Base-by-base conservation (phyloP, 179 eudicot genomes). In the Gypsophila paniculata region DNA sequence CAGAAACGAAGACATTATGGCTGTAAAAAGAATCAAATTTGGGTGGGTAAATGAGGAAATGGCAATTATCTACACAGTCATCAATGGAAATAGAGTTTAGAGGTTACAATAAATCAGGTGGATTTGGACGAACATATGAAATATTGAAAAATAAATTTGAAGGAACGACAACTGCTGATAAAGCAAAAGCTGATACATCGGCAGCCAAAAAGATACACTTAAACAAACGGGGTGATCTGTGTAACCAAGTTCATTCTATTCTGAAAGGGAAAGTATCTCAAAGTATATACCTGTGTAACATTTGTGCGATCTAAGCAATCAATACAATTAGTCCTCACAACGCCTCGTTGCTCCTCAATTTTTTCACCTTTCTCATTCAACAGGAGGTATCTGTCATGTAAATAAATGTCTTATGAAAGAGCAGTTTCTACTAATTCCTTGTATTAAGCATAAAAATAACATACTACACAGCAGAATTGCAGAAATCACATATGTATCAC, bases 251-350 rank as follows among this genome's bases (percentile, higher is more conserved):
- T 44, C 55, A 59, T 17, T 61, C 39, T 49, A 22, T 36, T 54
- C 51, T 29, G 26, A 38, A 69, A 62, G 42, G 4, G 39, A 67
- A 21, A 22, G 46, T 48, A 70, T 25, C 1, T 14, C 4, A 22
- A 49, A n/a, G 54, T 67, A 39, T 48, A 29, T 75, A 90, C 99
- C 95, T 94, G 99, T 72, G 97, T 91, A 62, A 91, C 99, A 85
- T 94, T 94, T 74, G 99, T 94, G 42, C 99, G 94, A 79, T 94
- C 99, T 78, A 94, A 87, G 86, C 99, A 94, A 75, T 94, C 99
- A 81, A 94, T 80, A 73, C 99, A 94, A 71, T 94, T 94, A 74
- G 90, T 92, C 80, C 99, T 86, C 68, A 91, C 92, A 65, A 92
- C 83, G 57, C 99, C 97, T 74, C 70, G 76, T 82, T 94, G 99